Evolutionary conservation across 2,329 filamentous ascomycete species (phyloP), one percentile per base, ranked within the genome.

Genomic region (Colletotrichum chlorophyti): DNA sequence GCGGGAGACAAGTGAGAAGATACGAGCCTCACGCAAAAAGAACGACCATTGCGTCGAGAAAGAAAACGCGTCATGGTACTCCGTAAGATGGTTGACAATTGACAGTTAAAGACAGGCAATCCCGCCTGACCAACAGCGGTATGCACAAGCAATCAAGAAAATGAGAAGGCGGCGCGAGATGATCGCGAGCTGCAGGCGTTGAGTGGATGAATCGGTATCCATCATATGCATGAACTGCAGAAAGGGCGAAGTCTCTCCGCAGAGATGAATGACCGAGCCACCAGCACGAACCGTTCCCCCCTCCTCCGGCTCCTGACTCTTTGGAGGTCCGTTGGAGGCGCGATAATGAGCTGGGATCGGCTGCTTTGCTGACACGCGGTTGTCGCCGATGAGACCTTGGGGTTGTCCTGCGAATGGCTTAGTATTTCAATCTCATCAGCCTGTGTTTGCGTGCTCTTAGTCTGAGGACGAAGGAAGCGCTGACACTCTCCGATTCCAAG

Each of bases 31-130:
- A 19, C 32, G 38, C 38, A 26, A 40, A 21, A 46, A n/a, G n/a
- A n/a, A n/a, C n/a, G 12, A 43, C 55, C 55, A 43, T 32, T 51
- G 50, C 55, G 57, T 59, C 55, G n/a, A n/a, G n/a, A n/a, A n/a
- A n/a, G n/a, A 59, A 49, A 35, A 38, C 21, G 34, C 26, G 31
- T n/a, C n/a, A n/a, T n/a, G n/a, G n/a, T n/a, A n/a, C n/a, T 35
- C 26, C 15, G 19, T 24, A 24, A 17, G n/a, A 58, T 23, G 53
- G 53, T 34, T 55, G 55, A 51, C 35, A 29, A n/a, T n/a, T n/a
- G n/a, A n/a, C n/a, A n/a, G n/a, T 43, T 43, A 37, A 27, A 53
- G 35, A 40, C 51, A 21, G 51, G 51, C 55, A 59, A 29, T 34
- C n/a, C 38, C 42, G 42, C 50, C 49, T 48, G 50, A 59, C 49